Base-by-base conservation (phyloP, 495 filamentous ascomycete genomes). In the Hyphodiscus hymeniophilus region DNA sequence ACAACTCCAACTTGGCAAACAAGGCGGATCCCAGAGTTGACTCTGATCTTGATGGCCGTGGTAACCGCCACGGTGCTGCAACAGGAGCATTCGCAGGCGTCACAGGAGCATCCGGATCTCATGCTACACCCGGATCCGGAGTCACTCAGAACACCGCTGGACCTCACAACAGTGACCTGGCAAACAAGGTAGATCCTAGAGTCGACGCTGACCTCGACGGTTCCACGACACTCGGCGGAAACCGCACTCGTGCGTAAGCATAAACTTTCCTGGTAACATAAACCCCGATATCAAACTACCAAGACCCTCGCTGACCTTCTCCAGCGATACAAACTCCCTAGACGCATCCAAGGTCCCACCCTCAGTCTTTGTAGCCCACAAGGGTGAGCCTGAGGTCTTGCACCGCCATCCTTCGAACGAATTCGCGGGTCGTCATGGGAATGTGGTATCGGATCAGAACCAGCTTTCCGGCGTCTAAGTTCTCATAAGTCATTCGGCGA, bases 11-110 rank as follows among this genome's bases (percentile, higher is more conserved):
- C 53, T 45, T 71, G 21, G 47, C 63, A 43, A 75, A 80, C 66
- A 78, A 77, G 62, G 23, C 65, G 7, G 73, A 80, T 38, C 77
- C 76, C 12, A 66, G 74, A 26, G 69, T 76, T 40, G 74, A 76
- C 56, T 70, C 64, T 0, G 66, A 76, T 44, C 65, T 71, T 0
- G 68, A 72, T 55, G 41, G 48, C 45, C 49, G 48, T 28, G 55
- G 62, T 2, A 50, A 55, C 24, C 47, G 44, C 7, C 53, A 60
- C 26, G 57, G 59, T n/a, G 53, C 54, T 30, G 50, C 32, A 7
- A 56, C 38, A 15, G 45, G 40, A 2, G 52, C 45, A 16, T 20
- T 54, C 33, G n/a, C n/a, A 10, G 26, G 26, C 26, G 10, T 28
- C 10, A 16, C 50, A 1, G 59, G 59, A 35, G 40, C 49, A n/a